These are phyloP conservation scores for Aureobasidium sp. DNA, from an alignment of 2,329 filamentous ascomycete species.

Conservation along the genomic window DNA sequence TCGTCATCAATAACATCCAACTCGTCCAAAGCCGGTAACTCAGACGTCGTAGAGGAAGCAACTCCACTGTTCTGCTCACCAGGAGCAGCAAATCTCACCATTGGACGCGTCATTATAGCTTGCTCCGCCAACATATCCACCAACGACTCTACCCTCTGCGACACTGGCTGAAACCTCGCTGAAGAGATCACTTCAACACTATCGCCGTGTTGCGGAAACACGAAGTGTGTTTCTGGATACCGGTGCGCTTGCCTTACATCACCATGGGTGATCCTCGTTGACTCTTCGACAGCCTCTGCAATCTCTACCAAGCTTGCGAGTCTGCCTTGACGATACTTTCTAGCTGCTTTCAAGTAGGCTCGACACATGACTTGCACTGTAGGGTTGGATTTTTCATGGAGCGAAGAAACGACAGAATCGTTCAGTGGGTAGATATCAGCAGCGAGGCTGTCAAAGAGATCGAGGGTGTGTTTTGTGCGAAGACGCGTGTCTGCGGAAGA, in stretches of 20 bases:
- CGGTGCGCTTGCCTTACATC: too few species aligned
- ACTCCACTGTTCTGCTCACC: background rate
- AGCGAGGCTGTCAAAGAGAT: constrained; percentile 14
- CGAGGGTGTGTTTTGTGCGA: constrained; percentile 20
- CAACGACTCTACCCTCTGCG: constrained; percentile 2
- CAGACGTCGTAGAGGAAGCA: constrained; percentile 18
- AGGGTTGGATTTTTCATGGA: background rate
- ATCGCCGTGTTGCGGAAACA: background rate
- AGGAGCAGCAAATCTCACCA: background rate
- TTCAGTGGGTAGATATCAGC: constrained; percentile 11
- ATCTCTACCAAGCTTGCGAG: background rate
- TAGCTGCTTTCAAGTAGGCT: background rate
- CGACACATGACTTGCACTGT: background rate
- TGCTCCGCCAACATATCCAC: constrained; percentile 1
- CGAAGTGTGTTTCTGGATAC: background rate
- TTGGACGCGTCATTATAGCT: background rate
- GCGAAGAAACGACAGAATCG: background rate
- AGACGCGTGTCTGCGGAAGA: constrained; percentile 24
- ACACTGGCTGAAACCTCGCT: background rate
- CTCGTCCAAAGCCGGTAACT: constrained; percentile 24
- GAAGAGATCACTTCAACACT: background rate
- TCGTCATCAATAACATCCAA: constrained; percentile 14
- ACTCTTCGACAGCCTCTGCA: background rate
- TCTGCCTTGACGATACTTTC: background rate
- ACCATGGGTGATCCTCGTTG: background rate